These are phyloP conservation scores for Geranomyces michiganensis DNA, from an alignment of 192 early-diverging fungal genomes.

Conservation along the genomic window DNA sequence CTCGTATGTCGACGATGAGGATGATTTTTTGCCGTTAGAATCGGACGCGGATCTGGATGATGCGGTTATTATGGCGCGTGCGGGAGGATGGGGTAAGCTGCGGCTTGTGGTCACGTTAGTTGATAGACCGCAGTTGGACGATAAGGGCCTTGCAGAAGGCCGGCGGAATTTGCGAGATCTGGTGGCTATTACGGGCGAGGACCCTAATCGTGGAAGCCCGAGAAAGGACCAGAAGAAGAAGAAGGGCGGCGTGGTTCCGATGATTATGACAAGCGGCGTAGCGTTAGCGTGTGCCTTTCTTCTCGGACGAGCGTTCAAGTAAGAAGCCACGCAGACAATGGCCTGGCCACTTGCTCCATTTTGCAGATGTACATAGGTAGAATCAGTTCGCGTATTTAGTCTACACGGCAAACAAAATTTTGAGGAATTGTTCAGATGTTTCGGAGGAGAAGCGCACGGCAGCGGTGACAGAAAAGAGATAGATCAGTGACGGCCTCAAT, in stretches of 20 bases:
- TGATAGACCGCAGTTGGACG: neutral
- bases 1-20: conserved; percentile 87
- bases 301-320: neutral
- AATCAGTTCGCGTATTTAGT: no score
- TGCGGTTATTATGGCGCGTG: conserved; percentile 78
- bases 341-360: no score
- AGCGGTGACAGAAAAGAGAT: no score
- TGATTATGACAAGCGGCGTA: neutral
- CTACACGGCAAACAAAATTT: no score
- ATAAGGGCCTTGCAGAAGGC: neutral
- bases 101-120: neutral
- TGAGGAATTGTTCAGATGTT: no score
- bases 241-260: neutral
- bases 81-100: conserved; percentile 76
- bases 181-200: neutral
- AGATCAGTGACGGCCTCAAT: no score
- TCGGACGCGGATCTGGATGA: conserved; percentile 79
- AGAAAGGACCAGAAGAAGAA: neutral
- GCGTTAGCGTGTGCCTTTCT: neutral
- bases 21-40: conserved; percentile 80
- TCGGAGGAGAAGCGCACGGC: no score
- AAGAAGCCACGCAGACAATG: no score
- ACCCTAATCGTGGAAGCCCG: neutral
- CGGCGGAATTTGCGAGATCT: neutral
- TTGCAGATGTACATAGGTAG: no score